These are phyloP conservation scores for Apiospora saccharicola DNA, from an alignment of 2,329 filamentous ascomycete genomes.

Conservation along the genomic window DNA sequence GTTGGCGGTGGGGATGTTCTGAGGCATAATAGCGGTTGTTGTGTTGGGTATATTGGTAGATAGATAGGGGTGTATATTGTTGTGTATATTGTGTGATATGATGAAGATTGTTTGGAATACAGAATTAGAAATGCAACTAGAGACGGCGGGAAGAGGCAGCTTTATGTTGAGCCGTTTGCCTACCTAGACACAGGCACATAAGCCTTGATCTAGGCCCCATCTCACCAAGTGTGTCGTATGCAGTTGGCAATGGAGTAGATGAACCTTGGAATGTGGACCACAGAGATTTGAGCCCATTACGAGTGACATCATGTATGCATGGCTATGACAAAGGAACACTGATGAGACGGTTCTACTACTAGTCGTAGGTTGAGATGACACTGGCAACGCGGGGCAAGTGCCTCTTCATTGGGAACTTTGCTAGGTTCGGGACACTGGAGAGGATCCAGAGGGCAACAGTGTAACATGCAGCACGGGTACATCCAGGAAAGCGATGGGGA, in stretches of 20 bases:
- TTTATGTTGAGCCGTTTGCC: conserved; percentile 12
- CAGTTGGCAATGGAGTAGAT: background rate
- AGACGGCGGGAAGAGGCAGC: conserved; percentile 19
- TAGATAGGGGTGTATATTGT: background rate
- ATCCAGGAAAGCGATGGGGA: background rate
- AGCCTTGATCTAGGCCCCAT: background rate
- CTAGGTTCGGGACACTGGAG: conserved; percentile 27
- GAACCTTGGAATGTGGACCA: conserved; percentile 19
- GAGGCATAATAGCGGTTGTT: conserved; percentile 56
- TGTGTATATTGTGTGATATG: background rate
- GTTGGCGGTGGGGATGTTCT: conserved; percentile 62
- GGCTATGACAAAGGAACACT: conserved; percentile 26
- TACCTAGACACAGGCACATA: background rate
- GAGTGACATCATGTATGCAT: conserved; percentile 30
- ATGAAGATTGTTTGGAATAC: background rate
- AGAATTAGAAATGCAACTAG: background rate
- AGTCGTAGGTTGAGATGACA: conserved; percentile 5
- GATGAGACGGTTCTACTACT: conserved; percentile 4
- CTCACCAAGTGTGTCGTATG: background rate
- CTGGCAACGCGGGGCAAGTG: conserved; percentile 22
- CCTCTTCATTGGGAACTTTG: conserved; percentile 10
- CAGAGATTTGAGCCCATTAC: background rate
- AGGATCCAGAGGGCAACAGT: too few relatives aligned
- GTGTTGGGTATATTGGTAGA: background rate
- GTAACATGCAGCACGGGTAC: background rate